Percentiles rank a stretch among this genome's conserved stretches.
phyloP scores from a whole-genome alignment of 345 rosid genomes.

The Boechera stricta region DNA sequence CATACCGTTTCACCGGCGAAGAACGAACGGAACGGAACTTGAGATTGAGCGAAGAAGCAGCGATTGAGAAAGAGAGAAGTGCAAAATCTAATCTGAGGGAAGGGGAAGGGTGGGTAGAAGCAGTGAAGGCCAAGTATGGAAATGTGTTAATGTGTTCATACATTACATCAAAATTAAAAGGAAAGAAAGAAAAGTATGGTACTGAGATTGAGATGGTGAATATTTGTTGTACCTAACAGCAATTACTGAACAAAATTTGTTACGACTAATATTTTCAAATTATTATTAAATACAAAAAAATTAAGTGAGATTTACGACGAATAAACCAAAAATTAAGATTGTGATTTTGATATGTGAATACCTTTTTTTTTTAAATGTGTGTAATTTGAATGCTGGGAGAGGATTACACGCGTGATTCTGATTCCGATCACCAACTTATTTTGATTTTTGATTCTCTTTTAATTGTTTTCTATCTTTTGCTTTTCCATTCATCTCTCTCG shows the following conservation, averaged over 20 bases:
- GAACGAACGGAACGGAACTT: slow-evolving; percentile 14
- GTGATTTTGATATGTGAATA: too few species aligned
- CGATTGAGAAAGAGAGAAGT: slow-evolving; percentile 16
- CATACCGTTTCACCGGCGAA: slow-evolving; percentile 32
- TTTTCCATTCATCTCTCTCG: slow-evolving; percentile 2
- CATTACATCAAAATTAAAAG: not conserved
- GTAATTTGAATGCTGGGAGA: slow-evolving; percentile 14
- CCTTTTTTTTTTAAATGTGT: too few species aligned
- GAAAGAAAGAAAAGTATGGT: not conserved
- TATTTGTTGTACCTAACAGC: slow-evolving; percentile 44
- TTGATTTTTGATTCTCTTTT: slow-evolving; percentile 14
- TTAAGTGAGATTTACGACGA: slow-evolving; percentile 7
- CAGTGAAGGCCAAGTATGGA: slow-evolving; percentile 43
- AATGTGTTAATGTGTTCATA: slow-evolving; percentile 32
- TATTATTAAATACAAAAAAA: not conserved
- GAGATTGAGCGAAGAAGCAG: slow-evolving; percentile 13
- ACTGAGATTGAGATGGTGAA: slow-evolving; percentile 37
- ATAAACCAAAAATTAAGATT: slow-evolving; percentile 12
- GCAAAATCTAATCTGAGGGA: slow-evolving; percentile 14
- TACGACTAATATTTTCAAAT: slow-evolving; percentile 11
- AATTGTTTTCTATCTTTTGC: slow-evolving; percentile 1
- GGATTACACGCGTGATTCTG: slow-evolving; percentile 33
- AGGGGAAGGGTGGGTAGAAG: slow-evolving; percentile 8
- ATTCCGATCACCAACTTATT: slow-evolving; percentile 39
- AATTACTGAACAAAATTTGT: slow-evolving; percentile 31